These are phyloP conservation scores for Buxus sempervirens DNA, from an alignment of 164 flowering plant genomes.

Conservation along the genomic window DNA sequence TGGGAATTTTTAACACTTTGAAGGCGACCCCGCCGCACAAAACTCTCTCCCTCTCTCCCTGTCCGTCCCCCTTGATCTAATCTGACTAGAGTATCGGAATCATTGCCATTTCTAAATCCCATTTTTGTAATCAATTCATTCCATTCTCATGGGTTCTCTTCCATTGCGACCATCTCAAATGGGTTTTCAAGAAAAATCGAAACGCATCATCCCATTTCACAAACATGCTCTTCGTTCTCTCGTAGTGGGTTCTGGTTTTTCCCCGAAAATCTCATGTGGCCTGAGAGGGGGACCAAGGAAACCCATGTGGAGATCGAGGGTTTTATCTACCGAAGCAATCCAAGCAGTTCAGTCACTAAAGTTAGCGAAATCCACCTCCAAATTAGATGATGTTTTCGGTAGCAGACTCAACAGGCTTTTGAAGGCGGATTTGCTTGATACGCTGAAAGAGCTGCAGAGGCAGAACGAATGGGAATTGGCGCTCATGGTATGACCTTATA, in stretches of 20 bases:
- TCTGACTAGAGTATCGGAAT: too few species aligned
- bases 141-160: neutral
- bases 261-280: slow-evolving; percentile 33
- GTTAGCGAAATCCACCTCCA: slow-evolving; percentile 48
- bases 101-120: too few species aligned
- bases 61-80: too few species aligned
- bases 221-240: neutral
- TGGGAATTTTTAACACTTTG: too few species aligned
- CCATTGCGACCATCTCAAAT: neutral
- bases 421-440: slow-evolving; percentile 59
- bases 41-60: too few species aligned
- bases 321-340: slow-evolving; percentile 69
- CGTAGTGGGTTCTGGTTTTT: slow-evolving; percentile 2
- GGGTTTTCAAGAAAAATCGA: neutral
- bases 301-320: slow-evolving; percentile 60
- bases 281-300: slow-evolving; percentile 48
- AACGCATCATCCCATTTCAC: slow-evolving; percentile 1
- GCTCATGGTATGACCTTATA: slow-evolving; percentile 37
- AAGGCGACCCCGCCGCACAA: too few species aligned
- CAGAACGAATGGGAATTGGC: slow-evolving; percentile 69
- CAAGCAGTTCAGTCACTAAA: slow-evolving; percentile 74
- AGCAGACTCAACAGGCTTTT: slow-evolving; percentile 51
- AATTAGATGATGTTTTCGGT: slow-evolving; percentile 42
- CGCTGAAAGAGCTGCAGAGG: slow-evolving; percentile 63
- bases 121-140: slow-evolving; percentile 14